phyloP scores from a whole-genome alignment of 768 basidiomycete genomes.

The Kwoniella heveanensis region DNA sequence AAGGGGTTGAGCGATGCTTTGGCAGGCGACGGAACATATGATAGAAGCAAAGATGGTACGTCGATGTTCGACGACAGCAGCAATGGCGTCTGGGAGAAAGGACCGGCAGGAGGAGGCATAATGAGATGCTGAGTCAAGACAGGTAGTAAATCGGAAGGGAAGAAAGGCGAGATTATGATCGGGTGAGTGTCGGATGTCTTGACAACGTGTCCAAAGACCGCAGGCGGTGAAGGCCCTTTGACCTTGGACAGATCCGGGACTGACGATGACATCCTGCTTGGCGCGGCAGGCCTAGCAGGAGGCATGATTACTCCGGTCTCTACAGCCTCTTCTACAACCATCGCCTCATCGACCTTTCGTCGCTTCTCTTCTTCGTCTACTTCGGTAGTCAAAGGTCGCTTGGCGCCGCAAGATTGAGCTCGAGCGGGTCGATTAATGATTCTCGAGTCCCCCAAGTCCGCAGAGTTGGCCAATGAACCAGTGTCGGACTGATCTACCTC shows the following conservation, averaged over 20 bases:
- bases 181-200: constrained; percentile 82
- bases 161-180: constrained; percentile 72
- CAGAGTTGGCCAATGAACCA: constrained; percentile 14
- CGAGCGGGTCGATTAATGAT: constrained; percentile 31
- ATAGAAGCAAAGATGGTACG: constrained; percentile 37
- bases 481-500: constrained; percentile 33
- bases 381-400: constrained; percentile 27
- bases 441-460: constrained; percentile 9
- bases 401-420: constrained; percentile 47
- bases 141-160: constrained; percentile 65
- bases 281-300: not conserved
- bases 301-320: constrained; percentile 42
- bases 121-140: constrained; percentile 56
- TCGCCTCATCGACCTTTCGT: constrained; percentile 45
- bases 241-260: constrained; percentile 23
- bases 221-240: constrained; percentile 7
- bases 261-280: constrained; percentile 24
- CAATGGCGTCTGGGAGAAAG: constrained; percentile 15
- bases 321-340: constrained; percentile 49
- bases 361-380: constrained; percentile 43
- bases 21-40: constrained; percentile 17
- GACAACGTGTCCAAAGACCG: constrained; percentile 46
- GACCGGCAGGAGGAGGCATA: constrained; percentile 23
- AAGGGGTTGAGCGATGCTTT: constrained; percentile 1
- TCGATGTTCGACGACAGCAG: constrained; percentile 36